Evolutionary conservation across 345 rosid genomes (phyloP).

Genomic region (Salix brachista): DNA sequence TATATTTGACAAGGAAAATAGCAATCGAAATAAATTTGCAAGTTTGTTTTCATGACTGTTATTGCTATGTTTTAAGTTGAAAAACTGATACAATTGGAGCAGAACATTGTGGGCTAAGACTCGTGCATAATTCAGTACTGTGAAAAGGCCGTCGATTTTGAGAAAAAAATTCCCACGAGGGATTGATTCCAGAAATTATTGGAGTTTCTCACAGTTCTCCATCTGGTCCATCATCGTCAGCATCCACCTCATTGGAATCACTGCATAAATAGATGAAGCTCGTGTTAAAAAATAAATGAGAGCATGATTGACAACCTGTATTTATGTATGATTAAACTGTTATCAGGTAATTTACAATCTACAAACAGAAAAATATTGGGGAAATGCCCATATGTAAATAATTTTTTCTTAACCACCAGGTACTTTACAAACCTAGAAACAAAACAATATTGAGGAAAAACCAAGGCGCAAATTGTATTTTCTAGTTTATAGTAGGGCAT

Average conservation of each 20-base stretch:
- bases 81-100: not conserved
- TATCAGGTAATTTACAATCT: not conserved
- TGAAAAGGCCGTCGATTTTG: not conserved
- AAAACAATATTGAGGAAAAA: not conserved
- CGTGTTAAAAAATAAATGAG: not conserved
- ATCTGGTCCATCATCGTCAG: slow-evolving; percentile 20
- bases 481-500: not conserved
- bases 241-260: slow-evolving; percentile 1
- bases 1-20: not conserved
- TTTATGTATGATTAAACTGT: not conserved
- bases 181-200: not conserved
- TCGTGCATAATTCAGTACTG: not conserved
- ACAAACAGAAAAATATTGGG: not conserved
- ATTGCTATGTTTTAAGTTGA: not conserved
- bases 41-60: not conserved
- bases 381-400: not conserved
- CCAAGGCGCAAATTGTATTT: not conserved
- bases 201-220: slow-evolving; percentile 37
- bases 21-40: not conserved
- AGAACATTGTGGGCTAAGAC: not conserved
- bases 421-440: not conserved
- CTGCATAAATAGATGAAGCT: slow-evolving; percentile 27
- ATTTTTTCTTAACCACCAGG: not conserved
- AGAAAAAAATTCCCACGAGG: not conserved
- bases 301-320: not conserved